These are phyloP conservation scores for Euptelea pleiosperma DNA, from an alignment of 164 flowering plant species.

Conservation along the genomic window DNA sequence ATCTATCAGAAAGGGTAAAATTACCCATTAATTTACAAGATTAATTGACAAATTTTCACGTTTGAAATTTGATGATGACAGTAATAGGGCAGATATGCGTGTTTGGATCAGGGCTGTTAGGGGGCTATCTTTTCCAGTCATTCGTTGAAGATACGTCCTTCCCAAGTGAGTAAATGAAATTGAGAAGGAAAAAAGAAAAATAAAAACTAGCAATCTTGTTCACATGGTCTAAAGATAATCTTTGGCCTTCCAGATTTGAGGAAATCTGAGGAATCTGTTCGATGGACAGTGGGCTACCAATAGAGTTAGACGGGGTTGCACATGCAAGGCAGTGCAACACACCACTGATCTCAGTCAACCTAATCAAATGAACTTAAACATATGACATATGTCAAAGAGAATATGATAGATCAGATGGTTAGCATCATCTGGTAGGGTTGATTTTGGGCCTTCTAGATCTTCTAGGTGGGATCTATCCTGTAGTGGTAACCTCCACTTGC, in stretches of 20 bases:
- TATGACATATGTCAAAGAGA: too few species aligned
- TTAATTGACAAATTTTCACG: not conserved
- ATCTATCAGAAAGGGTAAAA: not conserved
- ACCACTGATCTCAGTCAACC: too few species aligned
- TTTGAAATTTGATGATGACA: constrained; percentile 31
- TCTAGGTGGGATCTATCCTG: too few species aligned
- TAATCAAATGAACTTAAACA: too few species aligned
- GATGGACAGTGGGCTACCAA: too few species aligned
- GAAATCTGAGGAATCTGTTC: too few species aligned
- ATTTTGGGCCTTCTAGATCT: too few species aligned
- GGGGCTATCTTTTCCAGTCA: constrained; percentile 59
- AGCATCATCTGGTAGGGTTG: too few species aligned
- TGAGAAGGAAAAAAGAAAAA: not conserved
- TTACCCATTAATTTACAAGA: constrained; percentile 1
- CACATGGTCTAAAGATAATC: not conserved
- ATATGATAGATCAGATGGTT: too few species aligned
- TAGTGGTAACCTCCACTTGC: too few species aligned
- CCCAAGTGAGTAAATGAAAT: constrained; percentile 58
- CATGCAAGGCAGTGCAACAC: too few species aligned
- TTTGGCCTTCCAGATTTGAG: not conserved
- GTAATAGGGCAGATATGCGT: constrained; percentile 65
- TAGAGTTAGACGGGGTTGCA: too few species aligned
- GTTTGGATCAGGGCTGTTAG: constrained; percentile 77
- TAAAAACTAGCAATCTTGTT: not conserved
- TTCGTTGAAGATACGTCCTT: constrained; percentile 68